These are phyloP conservation scores for Pythium folliculosum DNA, from an alignment of 352 stramenopile genomes.

Conservation along the genomic window DNA sequence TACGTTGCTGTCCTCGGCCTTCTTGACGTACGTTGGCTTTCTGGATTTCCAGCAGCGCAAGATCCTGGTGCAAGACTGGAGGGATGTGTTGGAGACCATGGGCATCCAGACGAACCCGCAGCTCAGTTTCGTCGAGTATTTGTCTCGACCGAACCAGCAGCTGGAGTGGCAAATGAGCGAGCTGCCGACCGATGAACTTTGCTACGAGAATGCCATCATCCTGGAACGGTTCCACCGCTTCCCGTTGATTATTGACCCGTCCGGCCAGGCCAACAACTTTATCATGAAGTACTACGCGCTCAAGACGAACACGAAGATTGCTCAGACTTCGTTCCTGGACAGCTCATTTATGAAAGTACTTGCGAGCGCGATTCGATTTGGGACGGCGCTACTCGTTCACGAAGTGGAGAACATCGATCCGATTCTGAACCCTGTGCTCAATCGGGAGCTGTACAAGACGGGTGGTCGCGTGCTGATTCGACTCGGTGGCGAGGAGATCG, in stretches of 20 bases:
- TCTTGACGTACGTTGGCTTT: slow-evolving; percentile 98
- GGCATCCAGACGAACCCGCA: slow-evolving; percentile 83
- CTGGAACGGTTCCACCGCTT: slow-evolving; percentile 97
- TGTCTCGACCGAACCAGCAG: slow-evolving; percentile 95
- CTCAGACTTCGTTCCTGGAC: slow-evolving; percentile 99
- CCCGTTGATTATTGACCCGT: slow-evolving; percentile 98
- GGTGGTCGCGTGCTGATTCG: slow-evolving; percentile 97
- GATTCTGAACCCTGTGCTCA: slow-evolving; percentile 99
- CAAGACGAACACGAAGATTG: slow-evolving; percentile 92
- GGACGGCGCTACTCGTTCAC: slow-evolving; percentile 97
- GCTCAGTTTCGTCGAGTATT: slow-evolving; percentile 94
- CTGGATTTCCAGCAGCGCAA: slow-evolving; percentile 98
- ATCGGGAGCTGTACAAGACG: slow-evolving; percentile 98
- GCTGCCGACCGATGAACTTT: slow-evolving; percentile 96
- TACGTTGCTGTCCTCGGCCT: slow-evolving; percentile 94
- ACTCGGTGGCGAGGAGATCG: slow-evolving; percentile 98
- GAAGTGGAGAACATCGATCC: slow-evolving; percentile 99
- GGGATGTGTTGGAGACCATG: slow-evolving; percentile 93
- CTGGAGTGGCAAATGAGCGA: slow-evolving; percentile 95
- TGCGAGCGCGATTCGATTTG: slow-evolving; percentile 99
- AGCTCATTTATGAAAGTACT: slow-evolving; percentile 99
- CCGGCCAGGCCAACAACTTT: slow-evolving; percentile 97
- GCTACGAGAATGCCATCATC: slow-evolving; percentile 99
- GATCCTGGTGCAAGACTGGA: slow-evolving; percentile 95
- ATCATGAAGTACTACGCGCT: slow-evolving; percentile 97